These are phyloP conservation scores for Calonectria montana DNA, from an alignment of 2,329 filamentous ascomycete genomes.

Conservation along the genomic window DNA sequence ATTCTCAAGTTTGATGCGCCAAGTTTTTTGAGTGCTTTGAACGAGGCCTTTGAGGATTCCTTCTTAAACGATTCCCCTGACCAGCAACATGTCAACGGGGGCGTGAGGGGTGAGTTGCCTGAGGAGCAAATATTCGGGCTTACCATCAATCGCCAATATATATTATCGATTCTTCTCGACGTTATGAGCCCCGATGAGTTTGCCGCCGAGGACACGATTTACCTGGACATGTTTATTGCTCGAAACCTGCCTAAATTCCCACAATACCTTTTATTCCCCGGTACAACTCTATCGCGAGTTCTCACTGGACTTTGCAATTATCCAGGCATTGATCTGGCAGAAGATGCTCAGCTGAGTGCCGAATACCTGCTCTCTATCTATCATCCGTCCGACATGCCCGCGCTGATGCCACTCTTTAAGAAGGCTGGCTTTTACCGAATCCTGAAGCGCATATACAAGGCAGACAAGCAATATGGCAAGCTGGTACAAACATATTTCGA, in stretches of 20 bases:
- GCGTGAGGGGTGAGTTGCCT: constrained; percentile 60
- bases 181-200: constrained; percentile 87
- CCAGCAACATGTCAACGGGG: constrained; percentile 64
- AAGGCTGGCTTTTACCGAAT: constrained; percentile 90
- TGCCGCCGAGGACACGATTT: constrained; percentile 84
- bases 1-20: constrained; percentile 90
- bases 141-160: constrained; percentile 90
- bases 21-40: constrained; percentile 93
- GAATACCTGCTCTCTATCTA: constrained; percentile 96
- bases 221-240: constrained; percentile 98
- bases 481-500: constrained; percentile 87
- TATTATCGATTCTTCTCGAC: constrained; percentile 90
- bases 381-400: constrained; percentile 83
- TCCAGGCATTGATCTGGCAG: constrained; percentile 81
- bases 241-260: constrained; percentile 96
- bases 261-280: constrained; percentile 92
- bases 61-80: constrained; percentile 88
- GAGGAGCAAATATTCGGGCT: constrained; percentile 76
- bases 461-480: constrained; percentile 82
- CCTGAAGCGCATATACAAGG: constrained; percentile 86
- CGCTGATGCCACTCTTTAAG: constrained; percentile 81
- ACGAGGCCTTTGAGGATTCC: constrained; percentile 95
- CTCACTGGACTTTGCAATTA: constrained; percentile 87
- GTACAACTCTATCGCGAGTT: constrained; percentile 84
- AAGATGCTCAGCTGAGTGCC: constrained; percentile 96